Evolutionary conservation across 2,329 filamentous ascomycete species (phyloP).

Genomic region (Grosmannia clavigera): DNA sequence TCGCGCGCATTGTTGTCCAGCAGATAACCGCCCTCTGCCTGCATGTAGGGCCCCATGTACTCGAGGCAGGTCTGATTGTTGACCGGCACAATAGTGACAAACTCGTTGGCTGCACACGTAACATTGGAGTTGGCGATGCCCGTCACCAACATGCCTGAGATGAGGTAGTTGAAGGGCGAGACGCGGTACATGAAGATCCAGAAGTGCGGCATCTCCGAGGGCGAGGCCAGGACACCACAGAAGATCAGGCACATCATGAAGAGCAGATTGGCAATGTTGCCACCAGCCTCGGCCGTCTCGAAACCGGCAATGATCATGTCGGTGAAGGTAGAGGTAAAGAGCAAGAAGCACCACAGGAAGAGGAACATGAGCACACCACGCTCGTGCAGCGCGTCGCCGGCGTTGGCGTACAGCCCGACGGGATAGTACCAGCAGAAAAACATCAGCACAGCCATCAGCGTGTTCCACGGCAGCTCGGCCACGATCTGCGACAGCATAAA

Average conservation of each 20-base stretch:
- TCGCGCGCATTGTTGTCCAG: constrained; percentile 32
- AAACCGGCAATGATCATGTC: constrained; percentile 63
- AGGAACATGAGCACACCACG: constrained; percentile 72
- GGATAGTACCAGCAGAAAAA: constrained; percentile 72
- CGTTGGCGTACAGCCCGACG: constrained; percentile 63
- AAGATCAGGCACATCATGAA: constrained; percentile 48
- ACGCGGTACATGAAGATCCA: constrained; percentile 78
- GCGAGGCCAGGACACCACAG: constrained; percentile 48
- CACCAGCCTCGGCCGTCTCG: constrained; percentile 55
- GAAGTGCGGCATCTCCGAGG: constrained; percentile 50
- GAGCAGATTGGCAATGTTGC: constrained; percentile 47
- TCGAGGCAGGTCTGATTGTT: constrained; percentile 42
- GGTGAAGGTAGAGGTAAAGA: constrained; percentile 61
- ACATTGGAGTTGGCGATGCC: constrained; percentile 57
- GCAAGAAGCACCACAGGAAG: constrained; percentile 62
- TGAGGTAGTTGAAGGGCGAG: constrained; percentile 72
- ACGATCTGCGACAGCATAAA: constrained; percentile 76
- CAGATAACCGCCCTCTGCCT: constrained; percentile 38
- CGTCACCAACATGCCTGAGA: constrained; percentile 57
- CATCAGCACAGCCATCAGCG: constrained; percentile 53
- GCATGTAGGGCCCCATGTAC: constrained; percentile 44
- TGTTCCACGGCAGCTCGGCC: constrained; percentile 82
- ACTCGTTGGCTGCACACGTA: constrained; percentile 57
- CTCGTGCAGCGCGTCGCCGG: constrained; percentile 47
- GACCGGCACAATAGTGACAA: constrained; percentile 52